Base-by-base conservation (phyloP, 176 grass and related monocot species). In the Rhynchospora tenuis region DNA sequence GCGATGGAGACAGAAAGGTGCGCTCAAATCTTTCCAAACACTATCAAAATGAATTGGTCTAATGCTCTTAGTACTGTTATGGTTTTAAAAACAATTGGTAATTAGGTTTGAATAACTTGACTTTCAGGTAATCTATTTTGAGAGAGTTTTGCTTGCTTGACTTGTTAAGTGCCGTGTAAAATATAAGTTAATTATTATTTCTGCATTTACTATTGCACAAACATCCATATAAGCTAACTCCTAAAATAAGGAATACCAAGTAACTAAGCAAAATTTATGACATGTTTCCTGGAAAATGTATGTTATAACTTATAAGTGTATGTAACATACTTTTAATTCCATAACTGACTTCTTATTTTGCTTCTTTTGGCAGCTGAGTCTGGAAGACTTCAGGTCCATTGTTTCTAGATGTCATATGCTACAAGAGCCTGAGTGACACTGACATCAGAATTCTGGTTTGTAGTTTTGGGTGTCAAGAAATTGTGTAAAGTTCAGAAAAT, bases 1-100 rank as follows among this genome's bases (percentile, higher is more conserved):
- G 76, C 73, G 91, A 95, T 16, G 55, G 89, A 81, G 89, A 98
- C 85, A 90, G 96, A 88, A 95, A 93, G 93, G 96, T 93, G 67
- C 85, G 85, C 29, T 50, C 63, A 64, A 23, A 44, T 82, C 13
- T 76, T 29, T 31, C 46, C 12, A 55, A 55, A 76, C 6, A 14
- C 50, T 15, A 52, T 67, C 47, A 42, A 50, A 73, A 72, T 46
- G 7, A 86, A 45, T 7, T 73, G 29, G 27, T 75, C 9, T n/a
- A 57, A 16, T 67, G 59, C 17, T 23, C 27, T 58, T n/a, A 57
- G 9, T 68, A 59, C 29, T 23, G 27, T 45, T 45, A 56, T 28
- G 23, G n/a, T 72, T 44, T 71, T 45, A 54, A 71, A 52, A 72
- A 23, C 24, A 2, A 27, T 31, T 72, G 4, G 1, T 29, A 57